Evolutionary conservation across 345 rosid genomes (phyloP), one percentile per base, ranked within the genome.

Genomic region (Nephelium lappaceum): DNA sequence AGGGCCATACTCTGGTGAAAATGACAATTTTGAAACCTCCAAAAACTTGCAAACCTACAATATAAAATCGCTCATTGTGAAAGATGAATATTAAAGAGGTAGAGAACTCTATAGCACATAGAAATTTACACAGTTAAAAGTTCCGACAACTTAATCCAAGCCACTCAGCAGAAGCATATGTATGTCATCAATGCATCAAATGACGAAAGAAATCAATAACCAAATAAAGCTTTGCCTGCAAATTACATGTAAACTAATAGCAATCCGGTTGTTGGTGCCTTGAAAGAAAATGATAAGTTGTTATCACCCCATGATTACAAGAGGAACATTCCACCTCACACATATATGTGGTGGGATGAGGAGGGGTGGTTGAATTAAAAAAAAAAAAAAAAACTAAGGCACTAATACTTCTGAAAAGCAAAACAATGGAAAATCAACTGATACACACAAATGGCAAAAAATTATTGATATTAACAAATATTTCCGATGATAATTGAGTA

Each of bases 1-100:
- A 73, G 98, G 91, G 67, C 99, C 99, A 87, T 94, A 97, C 85
- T 97, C 98, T 14, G 94, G 93, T 79, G 88, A 86, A 83, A 97
- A 94, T 74, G 98, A 97, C 90, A 97, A 78, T 81, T 87, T 93
- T 65, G 99, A 97, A 75, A 93, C 99, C 89, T 97, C 98, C 91
- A 97, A 83, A 84, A 97, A 97, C 87, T 89, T 94, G 93, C 99
- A 97, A 75, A 97, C 99, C 99, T 97, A 79, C 78, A 83, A 73
- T 74, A 80, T 67, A 75, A 84, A 76, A 78, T 74, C 60, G 67
- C 18, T 39, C 57, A 62, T 58, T 64, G 73, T 70, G 27, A 89
- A 84, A 82, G 45, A 77, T 64, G 61, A 53, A 79, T 68, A 73
- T 70, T 55, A 65, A 71, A 71, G 45, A 78, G 55, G 62, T 66